Percentiles rank a stretch among this genome's conserved stretches.
Conservation (phyloP, 2,329 filamentous ascomycete genomes). For the Aspergillus cejpii region DNA sequence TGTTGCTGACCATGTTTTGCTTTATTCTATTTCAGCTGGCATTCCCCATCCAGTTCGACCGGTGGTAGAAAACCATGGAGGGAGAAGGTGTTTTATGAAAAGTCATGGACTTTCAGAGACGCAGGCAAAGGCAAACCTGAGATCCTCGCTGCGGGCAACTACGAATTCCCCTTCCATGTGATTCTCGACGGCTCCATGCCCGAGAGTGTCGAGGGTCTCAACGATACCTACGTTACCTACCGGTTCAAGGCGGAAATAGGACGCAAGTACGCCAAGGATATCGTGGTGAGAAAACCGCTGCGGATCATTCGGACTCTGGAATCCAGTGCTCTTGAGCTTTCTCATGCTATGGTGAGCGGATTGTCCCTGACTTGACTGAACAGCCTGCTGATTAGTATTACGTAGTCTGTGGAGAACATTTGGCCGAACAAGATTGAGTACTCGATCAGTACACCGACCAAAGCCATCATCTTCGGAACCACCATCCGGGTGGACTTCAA, state of each 20-base stretch:
- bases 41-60: constrained; percentile 33
- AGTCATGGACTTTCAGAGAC: constrained; percentile 65
- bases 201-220: constrained; percentile 86
- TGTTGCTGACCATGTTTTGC: no score
- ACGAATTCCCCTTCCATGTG: constrained; percentile 75
- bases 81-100: constrained; percentile 54
- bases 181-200: constrained; percentile 61
- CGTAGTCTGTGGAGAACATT: constrained; percentile 76
- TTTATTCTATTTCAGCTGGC: constrained; percentile 26
- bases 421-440: constrained; percentile 99
- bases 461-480: constrained; percentile 92
- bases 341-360: constrained; percentile 67
- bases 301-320: constrained; percentile 72
- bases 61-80: constrained; percentile 36
- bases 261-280: constrained; percentile 81
- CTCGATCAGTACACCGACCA: constrained; percentile 84
- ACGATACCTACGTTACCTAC: constrained; percentile 82
- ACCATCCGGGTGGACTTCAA: constrained; percentile 75
- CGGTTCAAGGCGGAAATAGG: constrained; percentile 85
- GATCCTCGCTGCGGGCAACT: constrained; percentile 65
- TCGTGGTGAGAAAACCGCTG: constrained; percentile 70
- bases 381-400: background rate
- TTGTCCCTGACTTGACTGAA: background rate
- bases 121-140: constrained; percentile 43
- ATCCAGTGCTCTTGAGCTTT: constrained; percentile 66